These are phyloP conservation scores for Dovyalis caffra DNA, from an alignment of 345 rosid species.

Conservation along the genomic window DNA sequence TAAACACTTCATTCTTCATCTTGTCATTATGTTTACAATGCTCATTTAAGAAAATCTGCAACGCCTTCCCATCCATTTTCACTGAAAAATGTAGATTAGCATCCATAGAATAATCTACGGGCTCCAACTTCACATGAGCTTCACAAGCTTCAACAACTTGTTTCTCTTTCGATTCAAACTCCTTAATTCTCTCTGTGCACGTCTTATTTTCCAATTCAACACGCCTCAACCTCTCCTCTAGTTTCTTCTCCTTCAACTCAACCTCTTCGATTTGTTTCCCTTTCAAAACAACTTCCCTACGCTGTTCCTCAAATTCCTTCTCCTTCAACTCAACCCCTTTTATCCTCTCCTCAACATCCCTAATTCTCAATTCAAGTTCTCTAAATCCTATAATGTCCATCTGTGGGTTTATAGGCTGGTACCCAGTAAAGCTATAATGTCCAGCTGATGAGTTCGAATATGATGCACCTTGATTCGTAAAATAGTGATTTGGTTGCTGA, in stretches of 20 bases:
- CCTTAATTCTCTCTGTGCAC: constrained; percentile 5
- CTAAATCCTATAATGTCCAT: neutral
- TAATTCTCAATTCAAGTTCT: neutral
- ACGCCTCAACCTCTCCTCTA: too few species aligned
- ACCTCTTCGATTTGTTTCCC: neutral
- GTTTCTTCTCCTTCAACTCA: too few species aligned
- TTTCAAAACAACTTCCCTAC: constrained; percentile 3
- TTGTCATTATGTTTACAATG: constrained; percentile 30
- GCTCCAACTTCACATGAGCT: constrained; percentile 18
- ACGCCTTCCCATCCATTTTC: constrained; percentile 34
- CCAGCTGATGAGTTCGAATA: too few species aligned
- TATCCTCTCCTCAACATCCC: neutral
- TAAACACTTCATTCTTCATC: constrained; percentile 28
- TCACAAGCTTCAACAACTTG: neutral
- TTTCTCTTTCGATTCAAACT: constrained; percentile 30
- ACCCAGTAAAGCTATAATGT: too few species aligned
- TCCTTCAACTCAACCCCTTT: constrained; percentile 17
- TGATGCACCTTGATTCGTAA: too few species aligned
- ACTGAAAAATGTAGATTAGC: constrained; percentile 8
- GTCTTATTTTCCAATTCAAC: too few species aligned
- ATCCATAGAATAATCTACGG: neutral
- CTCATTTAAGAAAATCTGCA: constrained; percentile 52
- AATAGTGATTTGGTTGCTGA: too few species aligned
- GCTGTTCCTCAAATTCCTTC: constrained; percentile 23
- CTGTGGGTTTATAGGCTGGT: too few species aligned